These are phyloP conservation scores for Neurospora terricola DNA, from an alignment of 495 filamentous ascomycete genomes.

Conservation along the genomic window DNA sequence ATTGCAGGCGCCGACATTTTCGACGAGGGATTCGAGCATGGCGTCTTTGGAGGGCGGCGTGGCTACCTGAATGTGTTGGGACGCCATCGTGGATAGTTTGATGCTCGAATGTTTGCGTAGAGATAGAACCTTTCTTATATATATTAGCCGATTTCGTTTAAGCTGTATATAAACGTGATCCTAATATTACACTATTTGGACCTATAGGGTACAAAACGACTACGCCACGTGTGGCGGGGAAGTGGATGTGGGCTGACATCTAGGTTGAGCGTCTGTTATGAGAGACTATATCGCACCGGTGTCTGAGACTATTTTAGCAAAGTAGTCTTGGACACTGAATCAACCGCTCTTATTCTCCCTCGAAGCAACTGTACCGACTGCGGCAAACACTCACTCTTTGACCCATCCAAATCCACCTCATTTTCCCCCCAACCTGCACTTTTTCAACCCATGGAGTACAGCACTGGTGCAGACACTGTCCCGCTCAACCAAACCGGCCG, in stretches of 20 bases:
- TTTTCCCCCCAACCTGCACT: constrained; percentile 6
- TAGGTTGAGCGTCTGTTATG: no score
- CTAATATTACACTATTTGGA: no score
- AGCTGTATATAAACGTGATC: no score
- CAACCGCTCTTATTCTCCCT: constrained; percentile 12
- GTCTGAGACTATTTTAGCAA: constrained; percentile 4
- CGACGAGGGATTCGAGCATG: not conserved
- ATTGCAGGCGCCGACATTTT: not conserved
- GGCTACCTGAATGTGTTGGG: not conserved
- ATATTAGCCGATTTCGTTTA: no score
- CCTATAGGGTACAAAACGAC: no score
- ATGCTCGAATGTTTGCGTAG: no score
- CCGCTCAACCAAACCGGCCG: constrained; percentile 3
- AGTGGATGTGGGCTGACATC: no score
- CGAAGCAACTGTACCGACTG: constrained; percentile 16
- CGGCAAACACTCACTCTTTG: constrained; percentile 6
- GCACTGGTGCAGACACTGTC: constrained; percentile 11
- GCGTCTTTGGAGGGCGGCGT: not conserved
- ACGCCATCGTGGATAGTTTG: not conserved
- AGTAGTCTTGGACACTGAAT: constrained; percentile 20
- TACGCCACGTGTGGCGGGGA: no score
- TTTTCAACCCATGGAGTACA: constrained; percentile 2
- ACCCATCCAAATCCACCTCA: constrained; percentile 8
- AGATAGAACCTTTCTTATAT: no score
- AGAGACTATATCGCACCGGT: no score